Evolutionary conservation across 768 basidiomycete species (phyloP), one percentile per base, ranked within the genome.

Genomic region (Gautieria morchelliformis): DNA sequence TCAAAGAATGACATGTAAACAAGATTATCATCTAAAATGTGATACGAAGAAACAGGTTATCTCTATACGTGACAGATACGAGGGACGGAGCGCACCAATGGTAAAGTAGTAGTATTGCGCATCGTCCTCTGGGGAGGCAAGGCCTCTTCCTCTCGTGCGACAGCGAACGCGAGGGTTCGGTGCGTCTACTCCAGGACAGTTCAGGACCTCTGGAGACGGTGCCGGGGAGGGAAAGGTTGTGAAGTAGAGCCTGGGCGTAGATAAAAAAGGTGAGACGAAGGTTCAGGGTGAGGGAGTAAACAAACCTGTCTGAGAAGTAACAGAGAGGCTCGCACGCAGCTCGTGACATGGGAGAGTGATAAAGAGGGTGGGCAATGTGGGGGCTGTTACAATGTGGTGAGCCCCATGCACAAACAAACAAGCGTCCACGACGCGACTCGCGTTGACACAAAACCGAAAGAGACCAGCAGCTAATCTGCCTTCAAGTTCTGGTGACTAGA

Each of bases 1-100:
- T 92, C 85, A 69, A 88, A 94, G 79, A 96, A 96, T 33, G 88
- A 90, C 62, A 93, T 80, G 74, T 96, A 96, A 63, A 87, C 78
- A 39, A 96, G 78, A 62, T 92, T 87, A 76, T 93, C 87, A 71
- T 96, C 93, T 57, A 15, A 39, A 45, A 46, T 4, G 46, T 5
- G n/a, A n/a, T n/a, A 39, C 5, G 17, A 14, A 11, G 40, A 17
- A 22, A n/a, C n/a, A n/a, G 22, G 3, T 47, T 19, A 39, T 14
- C 15, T 3, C 1, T 24, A 35, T 14, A 27, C 27, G 5, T 5
- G 27, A 27, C 22, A 33, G 24, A n/a, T 5, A 32, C 19, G 45
- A 27, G 32, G 35, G 47, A 42, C n/a, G 17, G 3, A 17, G 20
- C 56, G 22, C 17, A 57, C 56, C 56, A 73, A 95, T 82, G 57